Conservation (phyloP, 495 filamentous ascomycete genomes). For the Tuber aestivum region DNA sequence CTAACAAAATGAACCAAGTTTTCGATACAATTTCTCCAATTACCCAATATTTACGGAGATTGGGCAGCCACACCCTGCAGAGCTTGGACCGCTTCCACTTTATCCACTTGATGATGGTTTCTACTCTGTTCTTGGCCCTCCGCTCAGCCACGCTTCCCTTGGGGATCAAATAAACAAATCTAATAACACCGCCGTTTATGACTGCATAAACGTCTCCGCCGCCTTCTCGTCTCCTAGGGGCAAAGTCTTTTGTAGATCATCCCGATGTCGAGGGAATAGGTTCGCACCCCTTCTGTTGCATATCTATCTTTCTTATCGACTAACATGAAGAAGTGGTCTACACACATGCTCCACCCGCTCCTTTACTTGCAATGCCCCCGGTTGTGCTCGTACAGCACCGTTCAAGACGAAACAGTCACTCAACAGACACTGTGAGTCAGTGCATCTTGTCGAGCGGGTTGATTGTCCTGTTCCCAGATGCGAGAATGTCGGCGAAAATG, state of each 20-base stretch:
- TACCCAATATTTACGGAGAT: no score
- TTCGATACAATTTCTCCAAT: no score
- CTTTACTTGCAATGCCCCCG: not conserved
- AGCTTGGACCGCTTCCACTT: not conserved
- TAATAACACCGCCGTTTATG: not conserved
- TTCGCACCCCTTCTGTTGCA: not conserved
- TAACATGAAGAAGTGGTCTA: not conserved
- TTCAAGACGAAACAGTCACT: not conserved
- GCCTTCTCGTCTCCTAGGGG: not conserved
- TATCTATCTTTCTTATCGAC: not conserved
- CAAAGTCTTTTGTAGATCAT: not conserved
- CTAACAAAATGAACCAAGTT: no score
- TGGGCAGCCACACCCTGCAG: not conserved
- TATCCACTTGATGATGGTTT: not conserved
- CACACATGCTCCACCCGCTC: not conserved
- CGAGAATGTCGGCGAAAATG: not conserved
- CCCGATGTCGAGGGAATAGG: not conserved
- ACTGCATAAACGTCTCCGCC: not conserved
- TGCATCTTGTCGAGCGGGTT: not conserved
- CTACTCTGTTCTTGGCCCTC: not conserved
- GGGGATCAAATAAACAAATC: not conserved
- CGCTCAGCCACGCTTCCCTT: not conserved
- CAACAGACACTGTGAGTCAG: not conserved
- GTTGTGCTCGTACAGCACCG: not conserved
- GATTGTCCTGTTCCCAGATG: conserved; percentile 6